Evolutionary conservation across 148 eudicot species (phyloP), one percentile per base, ranked within the genome.

Genomic region (Simmondsia chinensis): DNA sequence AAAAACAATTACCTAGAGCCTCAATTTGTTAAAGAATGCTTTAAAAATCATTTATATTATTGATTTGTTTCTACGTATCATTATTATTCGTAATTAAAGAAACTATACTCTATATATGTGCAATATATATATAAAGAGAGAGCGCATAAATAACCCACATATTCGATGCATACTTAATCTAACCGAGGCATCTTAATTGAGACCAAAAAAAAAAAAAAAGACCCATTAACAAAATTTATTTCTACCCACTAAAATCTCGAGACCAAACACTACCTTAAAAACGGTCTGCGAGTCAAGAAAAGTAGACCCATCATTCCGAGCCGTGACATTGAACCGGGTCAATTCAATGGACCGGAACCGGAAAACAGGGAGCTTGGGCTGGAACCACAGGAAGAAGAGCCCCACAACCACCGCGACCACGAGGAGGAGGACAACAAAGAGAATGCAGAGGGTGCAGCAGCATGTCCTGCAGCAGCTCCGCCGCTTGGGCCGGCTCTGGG

Each of bases 331-430:
- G 43, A 77, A 70, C 42, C 49, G 43, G 13, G 17, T 24, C 18
- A 77, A 35, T 3, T 59, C 40, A 2, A 73, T 13, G 2, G 70
- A 60, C n/a, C 57, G 36, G 16, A 77, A 47, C 44, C 54, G 54
- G 54, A 77, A 66, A 5, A 46, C 33, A 3, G 84, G 76, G 1
- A 50, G 14, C 11, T 40, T 53, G 0, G 79, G 84, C 5, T 57
- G 26, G 62, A 62, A 70, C 50, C 54, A 55, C 17, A 55, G 25
- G 60, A 55, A 73, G 45, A 73, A 51, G 0, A 66, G 0, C 14
- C 61, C 64, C 27, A 20, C 42, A 11, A 17, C 17, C 7, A 43
- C 12, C 2, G 39, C 48, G 20, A 63, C 1, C 12, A 50, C 1
- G 29, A 65, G 0, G 6, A 63, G 1, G 52, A 66, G 2, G 34